Conservation (phyloP, 2,329 filamentous ascomycete genomes). For the Cadophora luteo-olivacea region DNA sequence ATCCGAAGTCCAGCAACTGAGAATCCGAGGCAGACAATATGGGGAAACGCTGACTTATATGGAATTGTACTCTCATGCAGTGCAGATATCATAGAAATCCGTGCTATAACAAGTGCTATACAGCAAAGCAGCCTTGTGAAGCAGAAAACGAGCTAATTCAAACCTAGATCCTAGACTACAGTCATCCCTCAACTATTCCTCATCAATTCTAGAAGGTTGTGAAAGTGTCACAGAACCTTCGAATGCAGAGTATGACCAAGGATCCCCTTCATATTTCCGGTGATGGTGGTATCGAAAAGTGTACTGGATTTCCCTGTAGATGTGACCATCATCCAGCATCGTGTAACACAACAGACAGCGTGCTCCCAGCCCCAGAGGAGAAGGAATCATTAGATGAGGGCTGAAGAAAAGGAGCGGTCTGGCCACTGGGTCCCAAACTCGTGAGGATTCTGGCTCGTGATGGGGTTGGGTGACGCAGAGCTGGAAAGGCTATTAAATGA, state of each 20-base stretch:
- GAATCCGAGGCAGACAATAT: not conserved
- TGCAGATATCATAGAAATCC: not conserved
- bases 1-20: not conserved
- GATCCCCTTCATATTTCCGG: not conserved
- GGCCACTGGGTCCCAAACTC: slow-evolving; percentile 3
- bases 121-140: not conserved
- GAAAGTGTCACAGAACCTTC: slow-evolving; percentile 1
- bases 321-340: not conserved
- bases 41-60: not conserved
- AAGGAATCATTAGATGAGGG: not conserved
- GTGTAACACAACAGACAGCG: not conserved
- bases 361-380: not conserved
- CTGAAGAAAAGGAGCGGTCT: slow-evolving; percentile 8
- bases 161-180: slow-evolving; percentile 10
- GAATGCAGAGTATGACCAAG: not conserved
- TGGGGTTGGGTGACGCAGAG: not conserved
- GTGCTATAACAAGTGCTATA: not conserved
- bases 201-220: not conserved
- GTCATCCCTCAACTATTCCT: not conserved
- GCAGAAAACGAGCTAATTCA: too few relatives aligned
- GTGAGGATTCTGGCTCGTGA: slow-evolving; percentile 5
- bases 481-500: not conserved
- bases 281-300: not conserved
- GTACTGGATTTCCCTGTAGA: not conserved
- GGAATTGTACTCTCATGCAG: slow-evolving; percentile 4